Percentiles rank a stretch among this genome's conserved stretches.
Conservation (phyloP, 2,329 filamentous ascomycete genomes). For the Claviceps maximensis region DNA sequence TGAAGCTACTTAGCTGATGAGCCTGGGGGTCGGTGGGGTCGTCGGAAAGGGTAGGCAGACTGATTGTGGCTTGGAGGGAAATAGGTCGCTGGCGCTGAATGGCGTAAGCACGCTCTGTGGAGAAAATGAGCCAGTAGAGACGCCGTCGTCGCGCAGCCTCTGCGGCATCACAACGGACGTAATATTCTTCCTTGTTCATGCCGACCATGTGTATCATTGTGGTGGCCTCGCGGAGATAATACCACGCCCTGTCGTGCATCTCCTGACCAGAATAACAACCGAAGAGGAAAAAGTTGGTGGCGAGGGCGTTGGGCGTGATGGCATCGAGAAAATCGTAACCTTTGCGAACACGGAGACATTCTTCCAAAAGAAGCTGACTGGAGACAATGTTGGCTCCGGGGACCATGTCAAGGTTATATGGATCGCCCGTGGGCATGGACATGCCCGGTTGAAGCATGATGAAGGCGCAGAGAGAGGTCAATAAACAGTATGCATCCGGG, state of each 20-base stretch:
- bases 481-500: slow-evolving; percentile 49
- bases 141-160: slow-evolving; percentile 52
- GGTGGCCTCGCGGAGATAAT: slow-evolving; percentile 61
- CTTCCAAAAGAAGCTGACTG: slow-evolving; percentile 53
- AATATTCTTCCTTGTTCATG: slow-evolving; percentile 51
- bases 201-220: slow-evolving; percentile 51
- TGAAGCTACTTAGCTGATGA: slow-evolving; percentile 41
- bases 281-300: slow-evolving; percentile 71
- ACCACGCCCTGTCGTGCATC: slow-evolving; percentile 66
- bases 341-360: slow-evolving; percentile 51
- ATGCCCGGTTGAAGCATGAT: slow-evolving; percentile 59
- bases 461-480: slow-evolving; percentile 52
- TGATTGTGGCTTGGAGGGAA: slow-evolving; percentile 56
- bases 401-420: slow-evolving; percentile 41
- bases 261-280: slow-evolving; percentile 59
- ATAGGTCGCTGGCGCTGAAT: slow-evolving; percentile 57
- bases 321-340: slow-evolving; percentile 46
- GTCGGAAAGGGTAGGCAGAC: slow-evolving; percentile 47
- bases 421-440: slow-evolving; percentile 42
- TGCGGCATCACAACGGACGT: slow-evolving; percentile 41
- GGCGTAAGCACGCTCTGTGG: slow-evolving; percentile 61
- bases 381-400: slow-evolving; percentile 49
- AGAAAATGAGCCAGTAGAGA: slow-evolving; percentile 60
- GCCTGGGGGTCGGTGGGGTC: slow-evolving; percentile 43
- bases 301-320: slow-evolving; percentile 43